Evolutionary conservation across 2,329 filamentous ascomycete genomes (phyloP).

Genomic region (Aspergillus fructus): DNA sequence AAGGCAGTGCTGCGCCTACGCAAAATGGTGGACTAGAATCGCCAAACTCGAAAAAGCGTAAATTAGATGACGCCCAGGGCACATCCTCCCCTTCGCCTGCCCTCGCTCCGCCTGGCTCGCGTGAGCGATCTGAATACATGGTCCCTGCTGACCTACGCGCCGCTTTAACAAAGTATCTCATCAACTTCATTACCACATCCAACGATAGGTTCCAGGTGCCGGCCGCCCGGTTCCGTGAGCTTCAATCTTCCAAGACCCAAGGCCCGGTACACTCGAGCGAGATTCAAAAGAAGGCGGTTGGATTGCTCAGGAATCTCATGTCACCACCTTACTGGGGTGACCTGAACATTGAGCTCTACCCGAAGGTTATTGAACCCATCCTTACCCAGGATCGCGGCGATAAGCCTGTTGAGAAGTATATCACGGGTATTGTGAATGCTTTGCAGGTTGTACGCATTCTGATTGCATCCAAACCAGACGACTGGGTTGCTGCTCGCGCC

Average conservation of each 20-base stretch:
- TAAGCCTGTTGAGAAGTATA: conserved; percentile 77
- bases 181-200: conserved; percentile 89
- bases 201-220: conserved; percentile 80
- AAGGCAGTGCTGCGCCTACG: conserved; percentile 43
- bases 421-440: conserved; percentile 87
- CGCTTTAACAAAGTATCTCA: conserved; percentile 89
- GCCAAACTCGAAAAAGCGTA: conserved; percentile 72
- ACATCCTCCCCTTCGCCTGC: conserved; percentile 57
- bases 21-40: conserved; percentile 59
- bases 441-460: conserved; percentile 89
- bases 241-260: conserved; percentile 47
- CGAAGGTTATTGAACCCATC: conserved; percentile 84
- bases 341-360: conserved; percentile 85
- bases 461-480: conserved; percentile 80
- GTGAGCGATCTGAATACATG: conserved; percentile 64
- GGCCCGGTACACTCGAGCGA: conserved; percentile 64
- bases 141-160: conserved; percentile 67
- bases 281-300: conserved; percentile 80
- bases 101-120: conserved; percentile 42
- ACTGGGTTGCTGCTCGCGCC: conserved; percentile 84
- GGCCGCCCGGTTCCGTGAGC: conserved; percentile 65
- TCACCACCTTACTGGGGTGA: conserved; percentile 90
- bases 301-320: conserved; percentile 78
- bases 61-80: conserved; percentile 64
- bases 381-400: conserved; percentile 80